Evolutionary conservation across 768 basidiomycete species (phyloP), one percentile per base, ranked within the genome.

Genomic region (Mycena epipterygia): DNA sequence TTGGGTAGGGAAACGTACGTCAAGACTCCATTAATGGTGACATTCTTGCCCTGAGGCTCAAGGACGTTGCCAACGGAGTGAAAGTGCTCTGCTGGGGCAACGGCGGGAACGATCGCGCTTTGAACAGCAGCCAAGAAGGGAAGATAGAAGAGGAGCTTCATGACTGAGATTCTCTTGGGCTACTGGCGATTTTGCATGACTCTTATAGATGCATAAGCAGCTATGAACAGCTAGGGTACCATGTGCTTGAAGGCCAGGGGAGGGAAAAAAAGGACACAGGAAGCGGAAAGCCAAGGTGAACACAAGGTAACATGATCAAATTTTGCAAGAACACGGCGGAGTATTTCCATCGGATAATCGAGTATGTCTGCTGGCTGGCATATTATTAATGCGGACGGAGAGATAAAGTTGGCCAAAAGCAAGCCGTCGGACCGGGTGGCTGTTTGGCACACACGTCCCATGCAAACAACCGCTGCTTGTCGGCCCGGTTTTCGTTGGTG

Each of bases 1-100:
- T 69, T 61, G 25, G 73, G 73, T 23, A 74, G 57, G 3, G 70
- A 57, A 1, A 71, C 70, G 39, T 74, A 74, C 1, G 66, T 71
- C 44, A 74, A 44, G 29, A 74, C 73, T 14, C 73, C 73, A 29
- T 74, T 71, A 23, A 74, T 71, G 16, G 73, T 71, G 52, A 74
- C 29, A 23, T 74, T 74, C 27, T 64, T 70, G 23, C 68, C 68
- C 56, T 64, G 44, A 16, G 68, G 68, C 19, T 21, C 25, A 25
- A 46, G 37, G 16, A 56, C 41, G 33, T 48, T 59, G 29, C 35
- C 27, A 6, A n/a, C 11, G 41, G 56, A 60, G 49, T 65, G 69
- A 23, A 65, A 59, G 25, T 70, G 69, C 14, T 0, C 41, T 21
- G 16, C 11, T 0, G 69, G 17, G 25, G 37, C 64, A 13, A 64